These are phyloP conservation scores for Chrysanthemum makinoi DNA, from an alignment of 129 eudicot genomes.

Conservation along the genomic window DNA sequence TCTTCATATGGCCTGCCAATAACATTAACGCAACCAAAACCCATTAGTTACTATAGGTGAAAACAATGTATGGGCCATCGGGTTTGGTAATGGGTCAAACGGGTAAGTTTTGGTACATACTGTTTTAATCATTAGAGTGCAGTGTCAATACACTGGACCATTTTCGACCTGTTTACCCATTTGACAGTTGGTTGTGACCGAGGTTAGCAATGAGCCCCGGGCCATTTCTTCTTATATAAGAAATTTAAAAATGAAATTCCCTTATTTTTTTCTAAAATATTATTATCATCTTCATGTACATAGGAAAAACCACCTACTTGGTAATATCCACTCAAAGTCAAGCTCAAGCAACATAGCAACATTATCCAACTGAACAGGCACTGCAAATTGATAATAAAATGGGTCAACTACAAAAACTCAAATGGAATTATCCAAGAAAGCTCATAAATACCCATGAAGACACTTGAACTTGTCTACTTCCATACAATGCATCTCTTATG, in stretches of 20 bases:
- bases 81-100: background rate
- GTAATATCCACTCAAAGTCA: slow-evolving; percentile 68
- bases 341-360: slow-evolving; percentile 52
- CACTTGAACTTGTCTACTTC: background rate
- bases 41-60: too few relatives aligned
- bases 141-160: too few relatives aligned
- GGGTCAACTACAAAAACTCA: background rate
- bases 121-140: too few relatives aligned
- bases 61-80: too few relatives aligned
- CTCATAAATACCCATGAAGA: background rate
- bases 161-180: too few relatives aligned
- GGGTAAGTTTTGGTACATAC: too few relatives aligned
- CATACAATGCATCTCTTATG: background rate
- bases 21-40: background rate
- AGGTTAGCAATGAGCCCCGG: background rate
- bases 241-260: background rate
- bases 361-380: slow-evolving; percentile 51
- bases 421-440: background rate
- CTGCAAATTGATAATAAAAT: slow-evolving; percentile 35
- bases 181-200: too few relatives aligned
- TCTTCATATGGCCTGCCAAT: slow-evolving; percentile 57
- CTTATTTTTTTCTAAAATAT: background rate
- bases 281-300: background rate
- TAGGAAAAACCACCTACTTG: slow-evolving; percentile 39
- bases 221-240: background rate